Evolutionary conservation across 2,329 filamentous ascomycete species (phyloP).

Genomic region (Aspergillus carbonarius): DNA sequence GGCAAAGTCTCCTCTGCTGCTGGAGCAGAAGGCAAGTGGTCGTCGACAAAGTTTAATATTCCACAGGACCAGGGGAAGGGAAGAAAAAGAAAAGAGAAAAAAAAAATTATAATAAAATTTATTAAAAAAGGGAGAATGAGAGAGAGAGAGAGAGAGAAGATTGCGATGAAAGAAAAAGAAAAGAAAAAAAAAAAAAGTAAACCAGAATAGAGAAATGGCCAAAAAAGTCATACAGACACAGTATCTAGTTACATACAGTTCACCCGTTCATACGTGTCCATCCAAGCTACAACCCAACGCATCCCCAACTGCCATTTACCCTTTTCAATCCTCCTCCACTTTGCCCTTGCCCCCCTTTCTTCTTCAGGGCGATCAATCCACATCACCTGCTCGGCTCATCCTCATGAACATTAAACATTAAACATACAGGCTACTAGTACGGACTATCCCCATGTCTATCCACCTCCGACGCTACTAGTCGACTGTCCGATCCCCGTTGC

Average conservation of each 20-base stretch:
- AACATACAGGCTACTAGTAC: too few relatives aligned
- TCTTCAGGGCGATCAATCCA: not conserved
- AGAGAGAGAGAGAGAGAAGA: too few relatives aligned
- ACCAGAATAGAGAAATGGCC: not conserved
- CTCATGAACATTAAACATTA: not conserved
- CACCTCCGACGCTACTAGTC: not conserved
- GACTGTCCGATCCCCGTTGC: not conserved
- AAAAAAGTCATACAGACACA: not conserved
- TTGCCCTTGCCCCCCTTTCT: not conserved
- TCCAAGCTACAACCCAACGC: not conserved
- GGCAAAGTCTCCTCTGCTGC: not conserved
- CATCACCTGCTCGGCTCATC: not conserved
- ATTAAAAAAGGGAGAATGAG: not conserved
- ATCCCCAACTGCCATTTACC: not conserved
- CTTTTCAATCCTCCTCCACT: not conserved
- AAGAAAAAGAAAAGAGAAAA: not conserved
- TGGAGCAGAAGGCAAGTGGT: not conserved
- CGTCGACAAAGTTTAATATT: not conserved
- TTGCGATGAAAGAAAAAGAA: too few relatives aligned
- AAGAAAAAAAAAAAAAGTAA: not conserved
- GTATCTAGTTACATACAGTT: not conserved
- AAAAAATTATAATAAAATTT: not conserved
- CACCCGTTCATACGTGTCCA: slow-evolving; percentile 5
- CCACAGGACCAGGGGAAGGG: not conserved
- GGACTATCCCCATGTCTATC: not conserved